Evolutionary conservation across 1,139 yeast genomes (phyloP).

Genomic region (Sugiyamaella neomexicana): DNA sequence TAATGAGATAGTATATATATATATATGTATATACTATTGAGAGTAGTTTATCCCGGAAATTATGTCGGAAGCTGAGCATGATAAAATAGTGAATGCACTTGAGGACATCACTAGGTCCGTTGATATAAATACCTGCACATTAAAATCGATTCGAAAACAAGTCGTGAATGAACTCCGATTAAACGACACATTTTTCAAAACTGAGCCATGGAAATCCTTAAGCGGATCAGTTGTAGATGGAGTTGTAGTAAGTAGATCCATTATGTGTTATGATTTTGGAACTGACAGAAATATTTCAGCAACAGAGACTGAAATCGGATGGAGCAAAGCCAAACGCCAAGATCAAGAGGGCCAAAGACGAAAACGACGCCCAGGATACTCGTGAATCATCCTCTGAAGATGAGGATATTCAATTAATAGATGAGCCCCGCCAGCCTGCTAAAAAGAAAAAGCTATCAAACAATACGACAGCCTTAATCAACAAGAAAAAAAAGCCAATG

Average conservation of each 20-base stretch:
- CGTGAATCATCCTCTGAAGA: constrained; percentile 12
- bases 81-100: constrained; percentile 12
- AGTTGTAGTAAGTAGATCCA: constrained; percentile 22
- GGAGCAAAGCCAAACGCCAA: no score
- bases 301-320: constrained; percentile 1
- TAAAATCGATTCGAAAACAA: constrained; percentile 26
- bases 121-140: constrained; percentile 27
- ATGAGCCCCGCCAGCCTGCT: constrained; percentile 6
- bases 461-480: constrained; percentile 11
- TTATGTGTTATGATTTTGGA: background rate
- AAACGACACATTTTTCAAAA: constrained; percentile 26
- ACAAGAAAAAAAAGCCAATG: constrained; percentile 2
- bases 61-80: constrained; percentile 4
- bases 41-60: background rate
- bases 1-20: no score
- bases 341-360: background rate
- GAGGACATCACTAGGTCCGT: constrained; percentile 21
- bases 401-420: constrained; percentile 9
- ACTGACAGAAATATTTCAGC: constrained; percentile 9
- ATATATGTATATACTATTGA: no score
- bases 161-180: constrained; percentile 28
- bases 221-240: constrained; percentile 26
- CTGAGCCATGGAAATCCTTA: constrained; percentile 26
- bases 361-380: background rate
- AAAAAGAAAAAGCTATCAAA: background rate